These are phyloP conservation scores for Chrysochromulina parva DNA, from an alignment of 78 protist genomes.

Conservation along the genomic window DNA sequence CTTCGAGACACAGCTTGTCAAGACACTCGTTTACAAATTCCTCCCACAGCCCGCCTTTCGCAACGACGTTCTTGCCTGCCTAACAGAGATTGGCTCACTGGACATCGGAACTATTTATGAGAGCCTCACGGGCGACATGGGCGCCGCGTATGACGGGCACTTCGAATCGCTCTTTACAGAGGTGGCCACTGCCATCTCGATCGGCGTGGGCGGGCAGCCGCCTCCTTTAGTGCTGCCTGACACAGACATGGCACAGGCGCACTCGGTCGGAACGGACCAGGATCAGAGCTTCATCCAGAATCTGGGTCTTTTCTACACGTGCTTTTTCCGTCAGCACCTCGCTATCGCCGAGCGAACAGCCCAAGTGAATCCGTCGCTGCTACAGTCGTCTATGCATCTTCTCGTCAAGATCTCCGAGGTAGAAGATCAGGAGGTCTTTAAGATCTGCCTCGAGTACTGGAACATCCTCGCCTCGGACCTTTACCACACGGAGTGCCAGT, in stretches of 20 bases:
- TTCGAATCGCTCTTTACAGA: conserved; percentile 2
- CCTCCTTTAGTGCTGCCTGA: conserved; percentile 45
- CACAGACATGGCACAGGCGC: conserved; percentile 61
- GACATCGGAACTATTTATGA: conserved; percentile 18
- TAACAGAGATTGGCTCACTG: conserved; percentile 71
- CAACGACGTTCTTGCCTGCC: conserved; percentile 79
- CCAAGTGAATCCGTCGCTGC: conserved; percentile 38
- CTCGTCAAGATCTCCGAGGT: conserved; percentile 83
- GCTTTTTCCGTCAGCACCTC: conserved; percentile 77
- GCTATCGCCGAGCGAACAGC: conserved; percentile 60
- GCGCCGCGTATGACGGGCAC: conserved; percentile 24
- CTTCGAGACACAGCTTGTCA: conserved; percentile 81
- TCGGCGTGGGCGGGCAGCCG: conserved; percentile 48
- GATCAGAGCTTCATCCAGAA: conserved; percentile 77
- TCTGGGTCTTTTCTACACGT: conserved; percentile 77
- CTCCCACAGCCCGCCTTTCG: conserved; percentile 68
- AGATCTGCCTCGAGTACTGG: conserved; percentile 97
- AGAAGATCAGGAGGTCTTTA: conserved; percentile 81
- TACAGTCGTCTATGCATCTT: not conserved
- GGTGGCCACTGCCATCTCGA: not conserved
- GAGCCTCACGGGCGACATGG: conserved; percentile 20
- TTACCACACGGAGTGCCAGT: conserved; percentile 30
- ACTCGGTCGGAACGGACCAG: conserved; percentile 36
- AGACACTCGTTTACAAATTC: conserved; percentile 58
- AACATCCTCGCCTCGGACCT: conserved; percentile 43